A percentile compares a stretch with the other conserved stretches of the same genome.
These are phyloP conservation scores for Coniferiporia sulphurascens DNA, from an alignment of 1,284 basidiomycete species.

Conservation along the genomic window DNA sequence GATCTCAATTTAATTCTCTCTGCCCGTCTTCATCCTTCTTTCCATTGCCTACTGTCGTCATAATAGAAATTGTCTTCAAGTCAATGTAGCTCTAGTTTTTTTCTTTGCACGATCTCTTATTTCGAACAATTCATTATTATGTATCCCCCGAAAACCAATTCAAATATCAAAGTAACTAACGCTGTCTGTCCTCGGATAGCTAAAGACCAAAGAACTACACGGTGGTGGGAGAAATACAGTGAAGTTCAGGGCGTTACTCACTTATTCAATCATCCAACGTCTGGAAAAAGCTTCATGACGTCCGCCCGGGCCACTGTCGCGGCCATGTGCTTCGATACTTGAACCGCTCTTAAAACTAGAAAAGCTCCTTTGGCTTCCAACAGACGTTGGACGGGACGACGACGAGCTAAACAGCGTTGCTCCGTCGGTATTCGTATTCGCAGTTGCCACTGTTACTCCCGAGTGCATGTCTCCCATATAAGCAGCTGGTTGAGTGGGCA, in stretches of 20 bases:
- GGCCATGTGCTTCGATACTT: background rate
- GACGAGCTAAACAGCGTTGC: background rate
- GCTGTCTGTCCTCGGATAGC: conserved; percentile 1
- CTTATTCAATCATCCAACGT: conserved; percentile 25
- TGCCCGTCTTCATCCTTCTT: background rate
- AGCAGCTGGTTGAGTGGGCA: conserved; percentile 4
- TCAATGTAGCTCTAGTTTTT: conserved; percentile 6
- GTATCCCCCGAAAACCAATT: background rate
- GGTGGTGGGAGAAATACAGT: conserved; percentile 6
- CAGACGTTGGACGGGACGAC: conserved; percentile 10
- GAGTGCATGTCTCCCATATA: conserved; percentile 16
- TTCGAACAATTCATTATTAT: conserved; percentile 1
- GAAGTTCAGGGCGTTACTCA: background rate
- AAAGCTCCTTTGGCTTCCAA: conserved; percentile 17
- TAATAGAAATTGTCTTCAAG: background rate
- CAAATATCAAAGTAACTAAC: background rate
- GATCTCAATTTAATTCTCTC: conserved; percentile 25
- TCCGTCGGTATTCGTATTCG: background rate
- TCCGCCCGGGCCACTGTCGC: background rate
- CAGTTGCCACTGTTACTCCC: conserved; percentile 17
- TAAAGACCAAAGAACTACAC: conserved; percentile 8
- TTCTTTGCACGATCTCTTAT: background rate
- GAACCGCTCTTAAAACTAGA: conserved; percentile 10
- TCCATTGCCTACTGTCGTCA: background rate
- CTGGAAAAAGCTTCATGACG: conserved; percentile 11